Evolutionary conservation across 805 yeast species (phyloP).

Genomic region (Suhomyces kilbournensis): DNA sequence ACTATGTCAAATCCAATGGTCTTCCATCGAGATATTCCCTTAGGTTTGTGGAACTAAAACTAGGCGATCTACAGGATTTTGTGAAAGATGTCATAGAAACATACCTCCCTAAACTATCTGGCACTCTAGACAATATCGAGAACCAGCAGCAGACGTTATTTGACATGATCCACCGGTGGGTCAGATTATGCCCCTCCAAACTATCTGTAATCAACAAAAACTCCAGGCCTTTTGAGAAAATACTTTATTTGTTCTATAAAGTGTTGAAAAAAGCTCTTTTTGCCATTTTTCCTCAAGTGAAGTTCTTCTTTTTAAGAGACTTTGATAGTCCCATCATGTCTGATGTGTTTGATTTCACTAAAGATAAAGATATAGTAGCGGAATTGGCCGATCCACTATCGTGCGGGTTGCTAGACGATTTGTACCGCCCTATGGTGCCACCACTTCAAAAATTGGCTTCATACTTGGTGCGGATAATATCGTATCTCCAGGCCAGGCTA

Average conservation of each 20-base stretch:
- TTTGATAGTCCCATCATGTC: constrained; percentile 41
- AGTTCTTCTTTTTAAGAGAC: constrained; percentile 37
- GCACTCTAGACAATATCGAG: constrained; percentile 21
- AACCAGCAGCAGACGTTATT: constrained; percentile 33
- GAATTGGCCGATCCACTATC: constrained; percentile 18
- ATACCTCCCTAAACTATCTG: constrained; percentile 26
- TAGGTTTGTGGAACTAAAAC: constrained; percentile 19
- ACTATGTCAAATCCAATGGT: not conserved
- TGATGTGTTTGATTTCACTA: constrained; percentile 26
- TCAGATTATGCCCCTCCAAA: constrained; percentile 29
- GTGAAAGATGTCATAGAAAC: constrained; percentile 21
- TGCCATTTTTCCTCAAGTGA: constrained; percentile 39
- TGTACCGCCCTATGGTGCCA: constrained; percentile 11
- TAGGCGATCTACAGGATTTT: constrained; percentile 22
- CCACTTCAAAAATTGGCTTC: constrained; percentile 21
- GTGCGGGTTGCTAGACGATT: constrained; percentile 1
- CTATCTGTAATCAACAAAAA: constrained; percentile 19
- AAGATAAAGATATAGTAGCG: constrained; percentile 21
- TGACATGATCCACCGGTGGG: constrained; percentile 36
- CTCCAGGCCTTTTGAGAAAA: constrained; percentile 30
- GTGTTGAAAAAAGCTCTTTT: constrained; percentile 31
- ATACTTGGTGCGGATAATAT: constrained; percentile 30
- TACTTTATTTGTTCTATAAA: constrained; percentile 32
- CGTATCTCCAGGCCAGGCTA: constrained; percentile 29
- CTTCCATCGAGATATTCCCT: constrained; percentile 6